Evolutionary conservation across 2,329 filamentous ascomycete genomes (phyloP), one percentile per base, ranked within the genome.

Genomic region (Claviceps citrina): DNA sequence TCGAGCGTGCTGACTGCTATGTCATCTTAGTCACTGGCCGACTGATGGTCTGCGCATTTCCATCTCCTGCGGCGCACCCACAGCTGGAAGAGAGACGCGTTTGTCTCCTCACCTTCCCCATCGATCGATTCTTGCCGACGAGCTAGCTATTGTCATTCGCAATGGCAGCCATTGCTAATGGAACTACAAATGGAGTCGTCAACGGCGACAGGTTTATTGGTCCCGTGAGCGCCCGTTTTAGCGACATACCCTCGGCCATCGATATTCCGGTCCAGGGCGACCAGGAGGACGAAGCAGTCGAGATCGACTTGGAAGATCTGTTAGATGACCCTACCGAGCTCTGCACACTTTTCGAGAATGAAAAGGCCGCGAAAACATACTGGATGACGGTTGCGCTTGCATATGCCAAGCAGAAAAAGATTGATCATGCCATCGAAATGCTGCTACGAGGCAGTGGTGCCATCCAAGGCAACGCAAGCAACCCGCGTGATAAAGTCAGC

Each of bases 351-450:
- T 77, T 98, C 47, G 89, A 98, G 64, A 93, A 91, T 54, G 93
- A 98, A 60, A 78, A 81, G 54, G 87, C 86, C 13, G 81, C 84
- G 28, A 86, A 89, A 53, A 84, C 80, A 39, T 93, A 93, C 51
- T 98, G 93, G 93, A 89, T 98, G 70, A 89, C 85, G n/a, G 91
- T 96, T 49, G 84, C 93, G 31, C 71, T 96, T 43, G 89, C 89
- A 36, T 98, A 98, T 56, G 89, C 91, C 31, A 98, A 96, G 65
- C 85, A 94, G 64, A 79, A 81, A 55, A 93, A 93, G 64, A 76
- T 91, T 46, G 87, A 95, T 55, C 83, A 91, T 63, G 76, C 76
- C 43, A 80, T 81, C 51, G 76, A 81, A 58, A 78, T 80, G 66
- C 65, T 81, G 49, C 76, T 78, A 37, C 81, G 84, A 52, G 85